These are phyloP conservation scores for Paramecium tetraurelia DNA, from an alignment of 73 alveolate species.

Conservation along the genomic window DNA sequence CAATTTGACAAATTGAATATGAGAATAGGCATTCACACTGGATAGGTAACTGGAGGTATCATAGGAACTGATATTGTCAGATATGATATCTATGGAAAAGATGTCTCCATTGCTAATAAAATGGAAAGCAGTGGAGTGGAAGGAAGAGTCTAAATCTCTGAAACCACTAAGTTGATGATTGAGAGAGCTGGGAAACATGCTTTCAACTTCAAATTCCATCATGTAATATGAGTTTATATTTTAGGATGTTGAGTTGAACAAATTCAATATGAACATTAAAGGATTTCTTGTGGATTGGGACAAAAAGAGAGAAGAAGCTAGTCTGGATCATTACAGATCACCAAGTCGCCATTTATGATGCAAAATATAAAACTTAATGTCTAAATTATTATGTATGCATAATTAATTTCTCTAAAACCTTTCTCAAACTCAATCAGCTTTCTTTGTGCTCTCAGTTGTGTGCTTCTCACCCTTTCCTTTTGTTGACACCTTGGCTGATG, in stretches of 20 bases:
- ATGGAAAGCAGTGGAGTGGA: constrained; percentile 61
- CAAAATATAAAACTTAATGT: neutral
- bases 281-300: neutral
- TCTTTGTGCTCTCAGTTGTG: constrained; percentile 32
- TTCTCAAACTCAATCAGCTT: neutral
- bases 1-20: constrained; percentile 70
- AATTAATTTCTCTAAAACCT: neutral
- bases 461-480: constrained; percentile 62
- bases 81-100: constrained; percentile 50
- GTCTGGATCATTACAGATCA: neutral
- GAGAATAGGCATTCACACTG: constrained; percentile 72
- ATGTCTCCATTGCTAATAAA: constrained; percentile 54
- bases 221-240: neutral
- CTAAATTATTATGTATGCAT: neutral
- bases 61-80: constrained; percentile 57
- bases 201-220: constrained; percentile 1
- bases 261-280: constrained; percentile 3
- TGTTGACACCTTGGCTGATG: neutral
- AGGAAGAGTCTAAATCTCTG: neutral
- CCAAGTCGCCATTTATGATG: neutral
- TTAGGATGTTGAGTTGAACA: constrained; percentile 6
- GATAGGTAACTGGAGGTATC: constrained; percentile 50
- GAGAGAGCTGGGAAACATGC: constrained; percentile 7
- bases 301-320: neutral
- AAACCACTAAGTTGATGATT: neutral